A percentile compares a stretch with the other conserved stretches of the same genome.
These are phyloP conservation scores for Kwoniella sp. DNA, from an alignment of 768 basidiomycete species.

Conservation along the genomic window DNA sequence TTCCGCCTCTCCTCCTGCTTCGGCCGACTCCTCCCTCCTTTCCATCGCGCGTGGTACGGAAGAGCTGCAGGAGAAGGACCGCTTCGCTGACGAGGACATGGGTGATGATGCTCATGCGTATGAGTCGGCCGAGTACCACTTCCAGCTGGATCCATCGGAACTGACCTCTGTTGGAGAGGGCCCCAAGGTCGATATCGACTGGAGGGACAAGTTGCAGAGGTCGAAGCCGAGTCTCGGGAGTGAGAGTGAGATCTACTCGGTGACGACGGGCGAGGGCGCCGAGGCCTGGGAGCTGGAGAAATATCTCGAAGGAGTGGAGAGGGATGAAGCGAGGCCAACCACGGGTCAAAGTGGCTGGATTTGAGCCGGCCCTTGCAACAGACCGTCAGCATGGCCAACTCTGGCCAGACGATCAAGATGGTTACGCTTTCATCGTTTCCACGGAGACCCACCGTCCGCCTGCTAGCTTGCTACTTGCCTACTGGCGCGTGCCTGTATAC, in stretches of 20 bases:
- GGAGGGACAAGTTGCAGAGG: background rate
- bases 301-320: slow-evolving; percentile 17
- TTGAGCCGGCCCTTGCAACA: too few species aligned
- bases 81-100: background rate
- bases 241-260: slow-evolving; percentile 3
- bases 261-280: slow-evolving; percentile 16
- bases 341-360: too few species aligned
- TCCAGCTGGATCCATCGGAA: slow-evolving; percentile 1
- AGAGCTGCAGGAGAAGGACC: background rate
- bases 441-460: too few species aligned
- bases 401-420: too few species aligned
- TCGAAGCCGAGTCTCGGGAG: background rate
- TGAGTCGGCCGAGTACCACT: slow-evolving; percentile 5
- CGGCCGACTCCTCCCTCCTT: background rate
- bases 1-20: slow-evolving; percentile 3
- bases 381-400: too few species aligned
- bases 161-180: background rate
- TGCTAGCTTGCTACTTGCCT: too few species aligned
- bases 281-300: slow-evolving; percentile 32
- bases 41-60: background rate
- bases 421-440: too few species aligned
- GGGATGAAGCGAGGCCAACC: background rate
- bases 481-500: too few species aligned
- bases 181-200: background rate
- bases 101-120: background rate